A percentile compares a stretch with the other conserved stretches of the same genome.
Conservation (phyloP, 106 monocot species). For the Dioscorea alata region DNA sequence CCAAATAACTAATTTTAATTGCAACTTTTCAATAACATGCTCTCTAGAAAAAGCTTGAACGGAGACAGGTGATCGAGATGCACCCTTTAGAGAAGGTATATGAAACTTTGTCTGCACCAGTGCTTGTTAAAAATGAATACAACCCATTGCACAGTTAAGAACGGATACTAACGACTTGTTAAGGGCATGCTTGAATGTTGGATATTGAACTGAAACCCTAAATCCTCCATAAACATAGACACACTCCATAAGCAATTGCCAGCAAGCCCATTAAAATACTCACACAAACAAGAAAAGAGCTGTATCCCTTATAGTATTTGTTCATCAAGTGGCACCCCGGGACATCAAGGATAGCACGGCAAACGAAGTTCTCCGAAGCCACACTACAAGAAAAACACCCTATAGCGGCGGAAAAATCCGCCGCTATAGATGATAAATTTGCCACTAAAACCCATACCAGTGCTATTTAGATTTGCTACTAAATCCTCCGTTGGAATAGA, state of each 20-base stretch:
- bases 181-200: constrained; percentile 7
- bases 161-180: constrained; percentile 1
- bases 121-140: constrained; percentile 10
- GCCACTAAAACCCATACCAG: no score
- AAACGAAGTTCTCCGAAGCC: no score
- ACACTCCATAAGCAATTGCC: constrained; percentile 2
- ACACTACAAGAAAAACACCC: no score
- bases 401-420: no score
- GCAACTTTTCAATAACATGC: constrained; percentile 1
- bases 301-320: no score
- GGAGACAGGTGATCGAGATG: constrained; percentile 4
- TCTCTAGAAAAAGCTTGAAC: constrained; percentile 8
- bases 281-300: neutral
- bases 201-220: constrained; percentile 4
- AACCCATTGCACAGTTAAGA: constrained; percentile 4
- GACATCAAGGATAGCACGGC: no score
- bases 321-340: no score
- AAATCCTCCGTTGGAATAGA: no score
- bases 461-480: no score
- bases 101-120: neutral
- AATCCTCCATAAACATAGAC: neutral
- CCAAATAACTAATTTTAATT: neutral
- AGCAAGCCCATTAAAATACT: neutral
- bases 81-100: constrained; percentile 7
- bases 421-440: no score